Evolutionary conservation across 2,329 filamentous ascomycete genomes (phyloP), one percentile per base, ranked within the genome.

Genomic region (Aspergillus novoparasiticus): DNA sequence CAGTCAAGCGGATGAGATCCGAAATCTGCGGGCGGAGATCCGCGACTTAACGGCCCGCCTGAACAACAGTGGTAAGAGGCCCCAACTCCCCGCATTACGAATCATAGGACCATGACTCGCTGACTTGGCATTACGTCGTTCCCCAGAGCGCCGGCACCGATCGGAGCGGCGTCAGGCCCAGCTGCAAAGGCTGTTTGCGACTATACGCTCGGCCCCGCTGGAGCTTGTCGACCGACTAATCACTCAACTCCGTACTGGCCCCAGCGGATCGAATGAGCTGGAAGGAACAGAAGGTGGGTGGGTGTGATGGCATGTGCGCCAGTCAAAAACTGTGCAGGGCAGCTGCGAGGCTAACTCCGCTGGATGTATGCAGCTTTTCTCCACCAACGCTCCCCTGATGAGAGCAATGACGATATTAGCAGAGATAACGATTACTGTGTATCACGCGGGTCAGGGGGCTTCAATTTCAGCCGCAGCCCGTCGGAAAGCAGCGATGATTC

Each of bases 1-100:
- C 54, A 73, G 72, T 34, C 76, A 78, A 48, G 71, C 74, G 11
- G 76, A 78, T 28, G 76, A 78, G 64, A 78, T 78, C 50, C 67
- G 67, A 23, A 76, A 76, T 59, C 56, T 78, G 57, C 72, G 76
- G 10, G 65, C 67, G 54, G 76, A 78, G 62, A 78, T 78, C 61
- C 69, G 71, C 16, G 71, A 77, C 23, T 64, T 78, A 23, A 68
- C 69, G 2, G 58, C 58, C 6, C 69, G 68, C 57, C 68, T 78
- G 21, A 68, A 72, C 34, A 68, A 66, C 30, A 67, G 72, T 66
- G 70, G 73, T 76, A 70, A 19, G 64, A 64, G 41, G 36, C 51
- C 51, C 51, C 32, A 5, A 55, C 30, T 36, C 30, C 14, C 12
- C 30, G 10, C 19, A 16, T 21, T n/a, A 23, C 14, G 9, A 21